Evolutionary conservation across 208 protist genomes (phyloP).

Genomic region (Acanthamoeba culbertsoni): DNA sequence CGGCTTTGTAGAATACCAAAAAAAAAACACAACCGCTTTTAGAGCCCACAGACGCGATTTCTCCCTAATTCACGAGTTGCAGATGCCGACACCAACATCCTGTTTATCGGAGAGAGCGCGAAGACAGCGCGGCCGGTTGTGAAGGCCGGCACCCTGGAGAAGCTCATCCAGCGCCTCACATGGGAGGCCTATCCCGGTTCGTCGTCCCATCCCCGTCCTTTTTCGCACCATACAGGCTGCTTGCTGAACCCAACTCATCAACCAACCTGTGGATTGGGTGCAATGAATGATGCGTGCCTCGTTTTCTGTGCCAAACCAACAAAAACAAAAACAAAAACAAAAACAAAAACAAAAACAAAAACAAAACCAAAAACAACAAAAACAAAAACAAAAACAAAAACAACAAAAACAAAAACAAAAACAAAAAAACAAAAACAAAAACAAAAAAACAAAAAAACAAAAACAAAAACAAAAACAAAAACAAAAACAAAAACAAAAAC

Average conservation of each 20-base stretch:
- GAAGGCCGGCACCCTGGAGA: slow-evolving; percentile 55
- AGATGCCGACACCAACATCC: slow-evolving; percentile 25
- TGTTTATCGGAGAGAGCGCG: not conserved
- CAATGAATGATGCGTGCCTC: not conserved
- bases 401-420: too few species aligned
- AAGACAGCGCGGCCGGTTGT: not conserved
- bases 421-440: too few species aligned
- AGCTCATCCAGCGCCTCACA: slow-evolving; percentile 56
- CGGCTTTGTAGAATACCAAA: too few species aligned
- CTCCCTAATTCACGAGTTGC: not conserved
- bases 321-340: too few species aligned
- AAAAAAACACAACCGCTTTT: not conserved
- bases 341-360: too few species aligned
- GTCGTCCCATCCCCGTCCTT: not conserved
- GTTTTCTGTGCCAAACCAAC: too few species aligned
- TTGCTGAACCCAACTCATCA: not conserved
- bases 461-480: too few species aligned
- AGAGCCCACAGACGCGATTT: not conserved
- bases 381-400: too few species aligned
- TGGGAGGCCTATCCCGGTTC: slow-evolving; percentile 35
- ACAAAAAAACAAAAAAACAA: too few species aligned
- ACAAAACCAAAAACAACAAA: too few species aligned
- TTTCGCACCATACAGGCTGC: not conserved
- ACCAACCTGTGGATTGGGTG: not conserved
- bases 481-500: too few species aligned